Base-by-base conservation (phyloP, 192 early-diverging fungal species). In the Coemansia asiatica region DNA sequence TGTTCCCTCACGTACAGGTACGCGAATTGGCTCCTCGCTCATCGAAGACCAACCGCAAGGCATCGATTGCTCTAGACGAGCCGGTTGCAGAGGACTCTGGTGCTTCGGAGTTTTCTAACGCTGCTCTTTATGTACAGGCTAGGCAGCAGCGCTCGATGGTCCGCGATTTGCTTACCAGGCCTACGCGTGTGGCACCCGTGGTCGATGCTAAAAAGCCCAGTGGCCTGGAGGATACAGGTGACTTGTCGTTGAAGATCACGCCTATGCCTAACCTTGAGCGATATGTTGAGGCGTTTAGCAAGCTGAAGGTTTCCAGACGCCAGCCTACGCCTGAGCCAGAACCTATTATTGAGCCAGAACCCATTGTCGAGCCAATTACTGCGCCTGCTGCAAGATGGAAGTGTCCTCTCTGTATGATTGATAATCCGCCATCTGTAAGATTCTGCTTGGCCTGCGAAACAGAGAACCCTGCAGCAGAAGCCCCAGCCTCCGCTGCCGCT, bases 241-340 rank as follows among this genome's bases (percentile, higher is more conserved):
- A 23, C 25, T 54, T 59, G 1, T 38, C 59, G 13, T 31, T 54
- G 35, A 47, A 46, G 22, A 25, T 21, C 8, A 29, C n/a, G 7
- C 66, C 73, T 3, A 81, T 81, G 78, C 78, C 78, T 6, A 75
- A 81, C 33, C 55, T 81, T 28, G 68, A 75, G 22, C 72, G 78
- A 36, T 81, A 81, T 26, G 66, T 75, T 9, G 35, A 66, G 63
- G 68, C 66, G 23, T 81, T 81, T 69, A 73, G 72, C n/a, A 81
- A 69, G 60, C 56, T 81, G 18, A 71, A 66, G 62, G 64, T 75
- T 40, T 49, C 15, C 0, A 72, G 67, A 23, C 65, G 60, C 0
- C 61, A 60, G 23, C 49, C 62, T 2, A 60, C 35, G 8, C 50
- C 49, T 13, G 68, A 54, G 40, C 40, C 40, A 3, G 40, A 44